These are phyloP conservation scores for Croton setiger DNA, from an alignment of 441 rosid genomes.

Conservation along the genomic window DNA sequence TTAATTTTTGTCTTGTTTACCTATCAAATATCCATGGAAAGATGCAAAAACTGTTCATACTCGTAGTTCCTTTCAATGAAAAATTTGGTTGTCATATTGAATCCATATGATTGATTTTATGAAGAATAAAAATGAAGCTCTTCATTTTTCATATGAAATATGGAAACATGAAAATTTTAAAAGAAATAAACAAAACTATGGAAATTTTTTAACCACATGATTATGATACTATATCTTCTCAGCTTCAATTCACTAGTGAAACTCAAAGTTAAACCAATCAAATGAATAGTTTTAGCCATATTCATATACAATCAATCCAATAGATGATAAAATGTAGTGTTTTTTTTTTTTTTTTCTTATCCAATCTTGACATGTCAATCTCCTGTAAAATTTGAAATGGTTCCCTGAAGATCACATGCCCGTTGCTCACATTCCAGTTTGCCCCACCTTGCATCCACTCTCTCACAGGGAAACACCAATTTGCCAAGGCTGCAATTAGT, in stretches of 20 bases:
- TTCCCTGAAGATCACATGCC: constrained; percentile 78
- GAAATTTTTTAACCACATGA: no score
- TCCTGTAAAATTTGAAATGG: constrained; percentile 23
- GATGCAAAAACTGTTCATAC: background rate
- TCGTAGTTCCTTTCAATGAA: no score
- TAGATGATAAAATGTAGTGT: no score
- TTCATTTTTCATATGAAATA: no score
- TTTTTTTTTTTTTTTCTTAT: background rate
- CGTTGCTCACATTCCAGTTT: constrained; percentile 93
- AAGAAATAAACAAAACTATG: no score
- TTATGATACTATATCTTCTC: no score
- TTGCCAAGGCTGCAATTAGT: constrained; percentile 63
- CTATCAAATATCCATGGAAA: background rate
- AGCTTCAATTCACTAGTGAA: background rate
- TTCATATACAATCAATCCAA: background rate
- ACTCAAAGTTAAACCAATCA: background rate
- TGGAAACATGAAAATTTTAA: no score
- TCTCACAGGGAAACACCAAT: constrained; percentile 67
- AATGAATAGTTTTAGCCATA: background rate
- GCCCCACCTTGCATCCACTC: constrained; percentile 99
- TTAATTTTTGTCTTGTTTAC: background rate
- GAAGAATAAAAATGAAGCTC: no score
- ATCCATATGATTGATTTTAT: no score
- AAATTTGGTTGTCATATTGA: no score
- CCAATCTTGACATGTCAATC: background rate